Evolutionary conservation across 2,329 filamentous ascomycete genomes (phyloP).

Genomic region (Fusarium paranaense): DNA sequence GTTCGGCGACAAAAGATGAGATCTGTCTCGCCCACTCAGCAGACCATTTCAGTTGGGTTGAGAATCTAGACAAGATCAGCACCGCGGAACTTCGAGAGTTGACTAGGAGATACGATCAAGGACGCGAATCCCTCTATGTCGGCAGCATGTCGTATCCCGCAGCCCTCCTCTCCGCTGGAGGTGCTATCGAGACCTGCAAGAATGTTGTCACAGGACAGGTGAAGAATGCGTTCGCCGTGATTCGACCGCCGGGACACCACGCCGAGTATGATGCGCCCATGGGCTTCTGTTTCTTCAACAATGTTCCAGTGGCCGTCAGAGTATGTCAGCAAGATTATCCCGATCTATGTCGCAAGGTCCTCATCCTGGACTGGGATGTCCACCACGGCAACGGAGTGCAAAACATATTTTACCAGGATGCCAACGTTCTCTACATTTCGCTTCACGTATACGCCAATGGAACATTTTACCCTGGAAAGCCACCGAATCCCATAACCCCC

Average conservation of each 20-base stretch:
- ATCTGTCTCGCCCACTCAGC: constrained; percentile 82
- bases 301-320: constrained; percentile 91
- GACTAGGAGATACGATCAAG: constrained; percentile 70
- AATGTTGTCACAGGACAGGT: constrained; percentile 86
- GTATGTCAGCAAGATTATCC: constrained; percentile 87
- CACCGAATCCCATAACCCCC: constrained; percentile 66
- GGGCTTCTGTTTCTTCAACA: constrained; percentile 98
- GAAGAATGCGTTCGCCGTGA: constrained; percentile 95
- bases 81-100: constrained; percentile 76
- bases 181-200: constrained; percentile 94
- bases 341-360: constrained; percentile 83
- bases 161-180: constrained; percentile 86
- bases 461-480: constrained; percentile 82
- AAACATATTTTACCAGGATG: constrained; percentile 94
- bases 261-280: constrained; percentile 88
- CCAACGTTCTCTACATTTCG: constrained; percentile 95
- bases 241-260: constrained; percentile 94
- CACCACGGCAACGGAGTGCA: constrained; percentile 92
- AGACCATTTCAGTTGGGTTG: constrained; percentile 84
- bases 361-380: constrained; percentile 93
- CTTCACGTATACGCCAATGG: constrained; percentile 90
- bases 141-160: constrained; percentile 85
- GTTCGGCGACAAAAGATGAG: constrained; percentile 82
- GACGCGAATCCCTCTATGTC: constrained; percentile 83
- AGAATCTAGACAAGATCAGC: constrained; percentile 63